Percentiles rank a stretch among this genome's conserved stretches.
phyloP scores from a whole-genome alignment of 129 eudicot genomes.

The Gnaphalium uliginosum region DNA sequence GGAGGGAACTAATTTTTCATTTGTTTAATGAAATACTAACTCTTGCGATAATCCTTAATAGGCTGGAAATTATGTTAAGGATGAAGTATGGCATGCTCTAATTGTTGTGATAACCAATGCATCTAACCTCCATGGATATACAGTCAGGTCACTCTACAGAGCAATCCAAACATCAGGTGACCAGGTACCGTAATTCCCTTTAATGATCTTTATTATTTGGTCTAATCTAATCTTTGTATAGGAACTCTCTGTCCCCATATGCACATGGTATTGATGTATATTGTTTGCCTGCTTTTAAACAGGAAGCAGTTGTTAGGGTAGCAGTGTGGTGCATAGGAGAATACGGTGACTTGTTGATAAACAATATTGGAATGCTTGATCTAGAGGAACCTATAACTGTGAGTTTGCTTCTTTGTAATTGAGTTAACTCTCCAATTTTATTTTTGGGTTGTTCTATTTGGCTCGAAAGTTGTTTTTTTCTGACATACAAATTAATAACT shows the following conservation, averaged over 20 bases:
- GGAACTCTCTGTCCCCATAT: not conserved
- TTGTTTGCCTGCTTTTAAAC: slow-evolving; percentile 26
- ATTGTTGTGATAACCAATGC: slow-evolving; percentile 89
- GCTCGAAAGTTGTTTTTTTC: not conserved
- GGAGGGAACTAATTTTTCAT: slow-evolving; percentile 3
- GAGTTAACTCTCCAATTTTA: not conserved
- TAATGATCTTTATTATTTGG: slow-evolving; percentile 18
- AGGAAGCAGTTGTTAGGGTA: slow-evolving; percentile 93
- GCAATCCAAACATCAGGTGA: slow-evolving; percentile 79
- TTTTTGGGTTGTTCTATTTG: not conserved
- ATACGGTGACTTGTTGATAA: slow-evolving; percentile 93
- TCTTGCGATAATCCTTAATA: slow-evolving; percentile 44
- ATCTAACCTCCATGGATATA: slow-evolving; percentile 85
- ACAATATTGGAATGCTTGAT: slow-evolving; percentile 73
- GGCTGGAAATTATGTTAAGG: slow-evolving; percentile 95
- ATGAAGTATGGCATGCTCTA: slow-evolving; percentile 95
- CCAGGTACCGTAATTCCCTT: slow-evolving; percentile 59
- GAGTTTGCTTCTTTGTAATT: slow-evolving; percentile 24
- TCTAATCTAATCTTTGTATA: not conserved
- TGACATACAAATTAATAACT: not conserved
- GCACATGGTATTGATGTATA: slow-evolving; percentile 12
- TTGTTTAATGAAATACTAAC: slow-evolving; percentile 34
- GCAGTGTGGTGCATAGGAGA: slow-evolving; percentile 99
- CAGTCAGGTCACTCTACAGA: slow-evolving; percentile 79
- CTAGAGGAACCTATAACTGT: slow-evolving; percentile 88